phyloP scores from a whole-genome alignment of 2,329 filamentous ascomycete genomes.

The Rhynchosporium secalis region DNA sequence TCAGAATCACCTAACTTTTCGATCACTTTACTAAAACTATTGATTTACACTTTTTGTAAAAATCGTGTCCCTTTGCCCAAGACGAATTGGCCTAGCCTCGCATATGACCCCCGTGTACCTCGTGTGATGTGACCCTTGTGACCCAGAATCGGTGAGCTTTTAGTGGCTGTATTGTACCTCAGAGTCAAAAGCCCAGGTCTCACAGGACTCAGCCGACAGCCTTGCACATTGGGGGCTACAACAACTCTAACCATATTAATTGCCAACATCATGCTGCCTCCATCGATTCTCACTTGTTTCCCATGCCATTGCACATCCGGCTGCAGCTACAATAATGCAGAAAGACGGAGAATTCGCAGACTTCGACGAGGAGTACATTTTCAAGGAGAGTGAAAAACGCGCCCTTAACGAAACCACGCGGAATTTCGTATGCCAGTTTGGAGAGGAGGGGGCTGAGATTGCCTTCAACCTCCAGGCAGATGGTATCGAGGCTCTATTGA shows the following conservation, averaged over 20 bases:
- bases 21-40: too few relatives aligned
- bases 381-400: constrained; percentile 45
- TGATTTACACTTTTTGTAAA: too few relatives aligned
- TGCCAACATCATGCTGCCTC: constrained; percentile 21
- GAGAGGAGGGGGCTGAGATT: constrained; percentile 53
- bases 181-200: too few relatives aligned
- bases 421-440: constrained; percentile 69
- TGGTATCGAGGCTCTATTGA: constrained; percentile 46
- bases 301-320: constrained; percentile 1
- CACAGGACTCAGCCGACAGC: constrained; percentile 20
- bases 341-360: constrained; percentile 38
- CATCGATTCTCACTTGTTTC: constrained; percentile 11
- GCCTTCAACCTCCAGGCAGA: constrained; percentile 52
- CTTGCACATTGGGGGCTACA: constrained; percentile 20
- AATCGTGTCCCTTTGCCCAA: too few relatives aligned
- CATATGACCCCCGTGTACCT: too few relatives aligned
- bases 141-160: too few relatives aligned
- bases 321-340: constrained; percentile 25
- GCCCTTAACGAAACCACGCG: constrained; percentile 45
- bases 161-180: too few relatives aligned
- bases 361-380: constrained; percentile 53
- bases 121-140: too few relatives aligned
- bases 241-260: constrained; percentile 14
- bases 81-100: too few relatives aligned
- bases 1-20: too few relatives aligned